phyloP scores from a whole-genome alignment of 1,284 basidiomycete genomes.

The Mycosarcoma maydis region DNA sequence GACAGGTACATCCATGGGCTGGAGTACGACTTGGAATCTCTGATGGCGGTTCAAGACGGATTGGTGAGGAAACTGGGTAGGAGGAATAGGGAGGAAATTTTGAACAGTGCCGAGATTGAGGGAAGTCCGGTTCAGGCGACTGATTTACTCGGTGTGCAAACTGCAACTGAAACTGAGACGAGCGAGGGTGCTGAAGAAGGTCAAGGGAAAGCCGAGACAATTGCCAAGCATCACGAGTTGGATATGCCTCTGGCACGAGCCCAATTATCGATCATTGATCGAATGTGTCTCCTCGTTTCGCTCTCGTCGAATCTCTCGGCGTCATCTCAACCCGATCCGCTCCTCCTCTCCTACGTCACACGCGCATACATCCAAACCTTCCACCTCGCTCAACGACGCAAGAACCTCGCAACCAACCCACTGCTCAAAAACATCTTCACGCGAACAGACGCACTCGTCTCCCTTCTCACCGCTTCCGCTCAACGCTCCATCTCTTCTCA shows the following conservation, averaged over 20 bases:
- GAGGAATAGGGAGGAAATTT: slow-evolving; percentile 9
- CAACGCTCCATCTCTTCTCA: background rate
- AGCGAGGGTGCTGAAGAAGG: no score
- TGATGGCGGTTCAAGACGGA: slow-evolving; percentile 18
- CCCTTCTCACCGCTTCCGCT: slow-evolving; percentile 14
- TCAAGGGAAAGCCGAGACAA: slow-evolving; percentile 25
- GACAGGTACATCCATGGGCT: slow-evolving; percentile 34
- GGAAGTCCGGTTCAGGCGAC: slow-evolving; percentile 22
- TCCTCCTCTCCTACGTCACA: slow-evolving; percentile 24
- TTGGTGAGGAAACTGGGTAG: slow-evolving; percentile 17
- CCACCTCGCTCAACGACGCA: slow-evolving; percentile 7
- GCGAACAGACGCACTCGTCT: slow-evolving; percentile 16
- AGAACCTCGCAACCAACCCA: no score
- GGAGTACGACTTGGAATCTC: slow-evolving; percentile 20
- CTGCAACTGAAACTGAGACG: background rate
- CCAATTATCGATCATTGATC: slow-evolving; percentile 29
- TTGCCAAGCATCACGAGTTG: slow-evolving; percentile 14
- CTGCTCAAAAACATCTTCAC: slow-evolving; percentile 6
- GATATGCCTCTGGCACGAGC: slow-evolving; percentile 37
- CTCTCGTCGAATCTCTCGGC: slow-evolving; percentile 9
- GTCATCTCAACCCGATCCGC: slow-evolving; percentile 2
- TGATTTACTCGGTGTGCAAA: slow-evolving; percentile 22
- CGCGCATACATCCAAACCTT: slow-evolving; percentile 23
- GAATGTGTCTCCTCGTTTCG: slow-evolving; percentile 24
- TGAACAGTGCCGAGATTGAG: slow-evolving; percentile 14